Conservation (phyloP, 169 alveolate genomes). For the Eimeria nieschulzi region DNA sequence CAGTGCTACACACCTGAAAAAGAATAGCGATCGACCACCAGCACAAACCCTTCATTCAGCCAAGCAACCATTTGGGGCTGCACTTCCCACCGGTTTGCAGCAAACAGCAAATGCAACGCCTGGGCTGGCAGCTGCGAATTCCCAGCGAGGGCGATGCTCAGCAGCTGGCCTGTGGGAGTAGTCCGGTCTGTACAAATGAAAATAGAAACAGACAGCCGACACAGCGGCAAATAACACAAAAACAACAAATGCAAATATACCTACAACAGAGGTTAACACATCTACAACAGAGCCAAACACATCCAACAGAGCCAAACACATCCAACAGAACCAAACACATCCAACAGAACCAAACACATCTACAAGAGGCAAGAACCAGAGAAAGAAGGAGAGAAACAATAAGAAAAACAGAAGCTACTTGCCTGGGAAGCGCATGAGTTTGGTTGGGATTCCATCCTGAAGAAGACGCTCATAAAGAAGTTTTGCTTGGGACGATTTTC, state of each 20-base stretch:
- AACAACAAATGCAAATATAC: too few species aligned
- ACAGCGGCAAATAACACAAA: too few species aligned
- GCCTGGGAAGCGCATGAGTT: conserved; percentile 55
- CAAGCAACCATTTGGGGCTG: neutral
- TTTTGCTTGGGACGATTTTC: conserved; percentile 35
- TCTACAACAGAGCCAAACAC: too few species aligned
- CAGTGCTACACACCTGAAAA: conserved; percentile 22
- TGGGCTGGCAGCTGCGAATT: neutral
- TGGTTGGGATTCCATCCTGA: neutral
- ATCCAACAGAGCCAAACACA: too few species aligned
- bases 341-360: too few species aligned
- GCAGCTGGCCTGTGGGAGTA: neutral
- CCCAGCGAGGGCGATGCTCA: neutral
- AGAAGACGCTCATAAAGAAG: conserved; percentile 3
- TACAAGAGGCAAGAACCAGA: too few species aligned
- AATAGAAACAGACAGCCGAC: neutral
- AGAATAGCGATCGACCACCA: conserved; percentile 37
- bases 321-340: too few species aligned
- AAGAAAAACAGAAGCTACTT: too few species aligned
- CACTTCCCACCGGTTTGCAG: conserved; percentile 57
- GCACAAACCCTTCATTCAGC: neutral
- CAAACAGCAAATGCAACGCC: conserved; percentile 40
- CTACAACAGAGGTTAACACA: too few species aligned
- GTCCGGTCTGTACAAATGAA: neutral
- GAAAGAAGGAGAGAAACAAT: too few species aligned